A percentile compares a stretch with the other conserved stretches of the same genome.
phyloP scores from a whole-genome alignment of 345 rosid species.

The Ailanthus altissimus region DNA sequence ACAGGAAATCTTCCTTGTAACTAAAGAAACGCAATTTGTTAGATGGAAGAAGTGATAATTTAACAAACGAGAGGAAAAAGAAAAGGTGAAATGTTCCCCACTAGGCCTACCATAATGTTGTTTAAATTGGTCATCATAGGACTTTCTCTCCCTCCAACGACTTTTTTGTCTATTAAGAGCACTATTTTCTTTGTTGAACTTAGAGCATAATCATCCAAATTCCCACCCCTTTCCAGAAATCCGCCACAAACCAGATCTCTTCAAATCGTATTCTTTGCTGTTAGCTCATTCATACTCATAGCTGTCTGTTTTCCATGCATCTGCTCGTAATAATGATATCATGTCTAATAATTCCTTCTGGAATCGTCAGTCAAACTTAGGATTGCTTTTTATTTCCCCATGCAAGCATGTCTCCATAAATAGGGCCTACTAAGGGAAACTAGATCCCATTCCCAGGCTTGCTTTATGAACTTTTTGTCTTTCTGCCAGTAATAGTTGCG shows the following conservation, averaged over 20 bases:
- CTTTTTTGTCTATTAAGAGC: constrained; percentile 27
- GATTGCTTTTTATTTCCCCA: constrained; percentile 26
- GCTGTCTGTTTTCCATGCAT: constrained; percentile 19
- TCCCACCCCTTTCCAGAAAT: constrained; percentile 12
- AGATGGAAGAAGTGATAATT: not conserved
- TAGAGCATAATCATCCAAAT: not conserved
- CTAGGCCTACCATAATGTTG: constrained; percentile 50
- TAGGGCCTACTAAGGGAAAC: constrained; percentile 33
- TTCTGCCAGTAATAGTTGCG: not conserved
- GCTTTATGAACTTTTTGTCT: constrained; percentile 24
- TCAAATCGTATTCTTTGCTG: too few species aligned
- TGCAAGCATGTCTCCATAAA: constrained; percentile 28
- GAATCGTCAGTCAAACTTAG: constrained; percentile 34
- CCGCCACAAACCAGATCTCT: constrained; percentile 12
- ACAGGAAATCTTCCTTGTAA: constrained; percentile 49
- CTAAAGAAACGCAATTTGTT: constrained; percentile 44
- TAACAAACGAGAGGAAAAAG: constrained; percentile 21
- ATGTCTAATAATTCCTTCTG: constrained; percentile 15
- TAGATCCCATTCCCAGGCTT: constrained; percentile 39
- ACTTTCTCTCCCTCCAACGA: constrained; percentile 46
- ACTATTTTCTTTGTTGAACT: not conserved
- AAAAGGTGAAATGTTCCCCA: constrained; percentile 49
- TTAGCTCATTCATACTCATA: too few species aligned
- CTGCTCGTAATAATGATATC: constrained; percentile 17
- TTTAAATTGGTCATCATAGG: constrained; percentile 24